Percentiles rank a stretch among this genome's conserved stretches.
Evolutionary conservation across 2,329 filamentous ascomycete genomes (phyloP).

Genomic region (Botrytis tulipae): DNA sequence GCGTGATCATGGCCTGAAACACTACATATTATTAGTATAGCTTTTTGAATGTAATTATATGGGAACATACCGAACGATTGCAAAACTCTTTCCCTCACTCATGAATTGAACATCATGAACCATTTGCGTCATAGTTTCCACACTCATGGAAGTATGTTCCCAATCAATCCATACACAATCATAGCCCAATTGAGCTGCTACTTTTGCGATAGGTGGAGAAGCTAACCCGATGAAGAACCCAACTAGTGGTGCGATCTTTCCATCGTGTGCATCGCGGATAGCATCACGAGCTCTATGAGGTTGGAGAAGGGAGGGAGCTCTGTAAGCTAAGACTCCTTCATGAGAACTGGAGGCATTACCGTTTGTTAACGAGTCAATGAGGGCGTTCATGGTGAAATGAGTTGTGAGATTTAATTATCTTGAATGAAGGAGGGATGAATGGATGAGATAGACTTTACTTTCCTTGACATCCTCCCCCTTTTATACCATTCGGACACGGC

Average conservation of each 20-base stretch:
- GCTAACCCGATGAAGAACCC: conserved; percentile 45
- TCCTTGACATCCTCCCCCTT: not conserved
- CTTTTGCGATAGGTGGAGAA: conserved; percentile 43
- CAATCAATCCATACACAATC: conserved; percentile 49
- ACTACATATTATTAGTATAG: conserved; percentile 25
- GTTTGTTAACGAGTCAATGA: not conserved
- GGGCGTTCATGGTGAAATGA: not conserved
- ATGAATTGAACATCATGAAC: conserved; percentile 49
- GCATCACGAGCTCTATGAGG: conserved; percentile 47
- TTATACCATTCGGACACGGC: not conserved
- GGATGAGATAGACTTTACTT: not conserved
- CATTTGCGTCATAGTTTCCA: conserved; percentile 52
- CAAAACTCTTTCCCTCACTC: conserved; percentile 46
- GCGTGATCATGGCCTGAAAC: conserved; percentile 49
- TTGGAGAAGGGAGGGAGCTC: conserved; percentile 47
- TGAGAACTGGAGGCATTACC: not conserved
- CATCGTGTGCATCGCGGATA: conserved; percentile 47
- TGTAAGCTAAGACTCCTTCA: conserved; percentile 44
- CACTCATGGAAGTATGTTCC: conserved; percentile 47
- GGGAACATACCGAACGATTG: conserved; percentile 44
- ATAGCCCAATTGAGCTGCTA: conserved; percentile 45
- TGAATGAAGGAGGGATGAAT: not conserved
- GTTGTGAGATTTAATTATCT: not conserved
- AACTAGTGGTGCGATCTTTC: conserved; percentile 46
- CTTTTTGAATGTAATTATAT: not conserved